These are phyloP conservation scores for Neurospora sp. DNA, from an alignment of 495 filamentous ascomycete species.

Conservation along the genomic window DNA sequence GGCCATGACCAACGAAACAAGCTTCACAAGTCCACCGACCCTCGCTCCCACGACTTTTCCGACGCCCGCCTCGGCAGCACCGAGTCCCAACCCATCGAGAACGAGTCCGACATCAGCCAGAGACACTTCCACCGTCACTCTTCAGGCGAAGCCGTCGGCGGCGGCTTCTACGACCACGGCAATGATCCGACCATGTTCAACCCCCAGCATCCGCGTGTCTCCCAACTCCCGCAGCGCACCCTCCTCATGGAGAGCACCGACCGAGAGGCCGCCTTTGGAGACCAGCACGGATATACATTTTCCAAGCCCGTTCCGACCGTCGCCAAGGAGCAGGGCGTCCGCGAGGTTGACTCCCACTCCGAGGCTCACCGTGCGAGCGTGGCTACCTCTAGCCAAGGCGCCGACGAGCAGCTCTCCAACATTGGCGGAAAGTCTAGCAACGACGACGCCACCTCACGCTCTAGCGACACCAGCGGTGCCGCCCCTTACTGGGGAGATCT, in stretches of 20 bases:
- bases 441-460: background rate
- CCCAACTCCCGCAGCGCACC: background rate
- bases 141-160: slow-evolving; percentile 8
- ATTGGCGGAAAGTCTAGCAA: background rate
- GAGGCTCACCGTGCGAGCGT: background rate
- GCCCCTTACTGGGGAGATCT: slow-evolving; percentile 32
- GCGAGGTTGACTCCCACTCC: background rate
- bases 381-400: background rate
- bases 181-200: background rate
- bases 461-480: background rate
- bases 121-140: background rate
- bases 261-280: background rate
- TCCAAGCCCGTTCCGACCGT: background rate
- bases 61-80: slow-evolving; percentile 25
- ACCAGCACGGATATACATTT: background rate
- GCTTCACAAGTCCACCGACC: slow-evolving; percentile 23
- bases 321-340: background rate
- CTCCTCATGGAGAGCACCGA: background rate
- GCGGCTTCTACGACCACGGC: slow-evolving; percentile 6
- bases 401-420: background rate
- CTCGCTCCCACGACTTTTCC: slow-evolving; percentile 18
- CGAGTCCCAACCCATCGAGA: slow-evolving; percentile 4
- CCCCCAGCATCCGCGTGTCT: background rate
- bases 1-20: slow-evolving; percentile 16
- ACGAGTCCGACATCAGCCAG: background rate